Base-by-base conservation (phyloP, 169 alveolate genomes). In the Besnoitia besnoiti region DNA sequence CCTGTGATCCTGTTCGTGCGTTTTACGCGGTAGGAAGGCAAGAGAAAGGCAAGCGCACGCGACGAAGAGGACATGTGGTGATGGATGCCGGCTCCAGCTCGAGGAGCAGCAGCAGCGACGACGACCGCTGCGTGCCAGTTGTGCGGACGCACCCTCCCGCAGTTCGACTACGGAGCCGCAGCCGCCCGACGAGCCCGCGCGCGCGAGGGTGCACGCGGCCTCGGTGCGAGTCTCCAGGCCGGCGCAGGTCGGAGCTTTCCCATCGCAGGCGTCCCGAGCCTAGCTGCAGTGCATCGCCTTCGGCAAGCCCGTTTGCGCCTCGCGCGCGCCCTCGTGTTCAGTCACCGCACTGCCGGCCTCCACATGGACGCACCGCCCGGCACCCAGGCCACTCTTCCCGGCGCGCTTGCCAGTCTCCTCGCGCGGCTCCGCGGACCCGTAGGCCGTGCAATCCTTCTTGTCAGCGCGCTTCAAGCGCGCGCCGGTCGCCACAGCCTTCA, bases 261-360 rank as follows among this genome's bases (percentile, higher is more conserved):
- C 49, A 3, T 30, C 84, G 30, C 33, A 24, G 12, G 12, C 79
- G 39, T 5, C 84, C 5, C 46, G 40, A 33, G 8, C 84, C 7
- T 44, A 33, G 84, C 46, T 73, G 84, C 46, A 73, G 84, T 33
- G 24, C 84, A 7, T 73, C 84, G 40, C 84, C 84, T 73, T 73
- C 84, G 12, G 40, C 84, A 10, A 10, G 30, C 42, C 42, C 84
- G 33, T 24, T 30, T 10, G 16, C 46, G 49, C 46, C 46, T 16
- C 46, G 84, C 8, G 27, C 46, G 40, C 47, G 27, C 44, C 46
- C 73, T 55, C 33, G 33, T 55, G 33, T 33, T 24, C 73, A 0
- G 21, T 33, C 21, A 55, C 73, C 16, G 16, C 73, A 49, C 55
- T 49, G 55, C 55, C 55, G 14, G 5, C 55, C 55, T 5, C 55